Evolutionary conservation across 2,329 filamentous ascomycete genomes (phyloP), one percentile per base, ranked within the genome.

Genomic region (Cordyceps cicadae): DNA sequence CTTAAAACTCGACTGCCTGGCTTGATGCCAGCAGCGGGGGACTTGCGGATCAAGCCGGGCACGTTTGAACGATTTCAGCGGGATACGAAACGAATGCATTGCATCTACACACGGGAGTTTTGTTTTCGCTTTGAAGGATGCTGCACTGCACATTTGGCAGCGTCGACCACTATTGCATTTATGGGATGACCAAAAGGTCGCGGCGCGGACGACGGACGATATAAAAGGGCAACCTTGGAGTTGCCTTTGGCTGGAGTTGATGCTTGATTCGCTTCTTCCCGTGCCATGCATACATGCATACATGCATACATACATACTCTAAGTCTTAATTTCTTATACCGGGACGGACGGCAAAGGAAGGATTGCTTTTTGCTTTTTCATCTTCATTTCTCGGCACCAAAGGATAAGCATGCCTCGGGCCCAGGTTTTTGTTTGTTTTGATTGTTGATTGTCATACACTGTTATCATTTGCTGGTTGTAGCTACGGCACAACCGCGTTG

Each of bases 61-160:
- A 55, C 26, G 34, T 56, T 51, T 49, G 45, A 19, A 61, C 49
- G 58, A 59, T 59, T 58, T 60, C 29, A 54, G 54, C 51, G 29
- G 26, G 53, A 46, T 41, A n/a, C n/a, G n/a, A n/a, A n/a, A 37
- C 53, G 67, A 61, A 64, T 72, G 71, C 71, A 75, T 74, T 69
- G 21, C 37, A 53, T 41, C 45, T 69, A 74, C 71, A 72, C 71
- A 70, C 66, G 67, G 72, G 72, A 71, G 71, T 75, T 74, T 63
- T 26, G 69, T 29, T 67, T 64, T 63, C 51, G 63, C 64, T 62
- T 65, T 63, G 63, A 17, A 26, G 29, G 24, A 37, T 66, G 29
- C n/a, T n/a, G n/a, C n/a, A n/a, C 26, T 54, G 51, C 48, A 14
- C 17, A 26, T 17, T 34, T 21, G 37, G 37, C 56, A 26, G 12